A percentile compares a stretch with the other conserved stretches of the same genome.
Conservation (phyloP, 495 filamentous ascomycete genomes). For the Hypoxylon trugodes region DNA sequence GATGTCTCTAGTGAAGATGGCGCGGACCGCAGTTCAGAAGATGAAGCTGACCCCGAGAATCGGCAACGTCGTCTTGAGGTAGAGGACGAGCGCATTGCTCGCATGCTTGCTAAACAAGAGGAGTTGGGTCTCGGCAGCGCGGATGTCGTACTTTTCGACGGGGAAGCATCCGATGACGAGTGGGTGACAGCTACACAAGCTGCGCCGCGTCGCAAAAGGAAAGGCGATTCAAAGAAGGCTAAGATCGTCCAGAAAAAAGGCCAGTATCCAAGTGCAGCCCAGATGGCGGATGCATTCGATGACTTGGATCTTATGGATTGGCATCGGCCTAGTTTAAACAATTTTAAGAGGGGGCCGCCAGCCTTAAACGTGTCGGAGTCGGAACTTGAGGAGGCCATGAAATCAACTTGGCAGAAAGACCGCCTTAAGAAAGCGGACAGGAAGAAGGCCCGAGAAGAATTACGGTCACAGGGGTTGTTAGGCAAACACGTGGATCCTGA, state of each 20-base stretch:
- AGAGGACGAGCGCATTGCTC: constrained; percentile 66
- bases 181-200: constrained; percentile 18
- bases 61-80: constrained; percentile 45
- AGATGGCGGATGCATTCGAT: constrained; percentile 77
- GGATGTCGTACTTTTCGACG: constrained; percentile 66
- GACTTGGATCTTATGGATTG: constrained; percentile 87
- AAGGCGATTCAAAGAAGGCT: constrained; percentile 34
- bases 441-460: constrained; percentile 80
- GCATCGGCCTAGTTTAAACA: constrained; percentile 61
- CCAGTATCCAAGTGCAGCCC: constrained; percentile 65
- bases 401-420: constrained; percentile 75
- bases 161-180: constrained; percentile 23
- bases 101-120: constrained; percentile 70
- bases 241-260: constrained; percentile 38
- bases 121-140: constrained; percentile 67
- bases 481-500: constrained; percentile 69
- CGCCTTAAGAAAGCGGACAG: constrained; percentile 79
- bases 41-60: constrained; percentile 42
- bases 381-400: constrained; percentile 72
- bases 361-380: constrained; percentile 72
- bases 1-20: constrained; percentile 28
- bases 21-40: constrained; percentile 31
- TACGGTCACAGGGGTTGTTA: constrained; percentile 80
- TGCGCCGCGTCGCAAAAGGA: constrained; percentile 33
- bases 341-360: constrained; percentile 51